Evolutionary conservation across 495 filamentous ascomycete species (phyloP), one percentile per base, ranked within the genome.

Genomic region (Podospora pseudocomata): DNA sequence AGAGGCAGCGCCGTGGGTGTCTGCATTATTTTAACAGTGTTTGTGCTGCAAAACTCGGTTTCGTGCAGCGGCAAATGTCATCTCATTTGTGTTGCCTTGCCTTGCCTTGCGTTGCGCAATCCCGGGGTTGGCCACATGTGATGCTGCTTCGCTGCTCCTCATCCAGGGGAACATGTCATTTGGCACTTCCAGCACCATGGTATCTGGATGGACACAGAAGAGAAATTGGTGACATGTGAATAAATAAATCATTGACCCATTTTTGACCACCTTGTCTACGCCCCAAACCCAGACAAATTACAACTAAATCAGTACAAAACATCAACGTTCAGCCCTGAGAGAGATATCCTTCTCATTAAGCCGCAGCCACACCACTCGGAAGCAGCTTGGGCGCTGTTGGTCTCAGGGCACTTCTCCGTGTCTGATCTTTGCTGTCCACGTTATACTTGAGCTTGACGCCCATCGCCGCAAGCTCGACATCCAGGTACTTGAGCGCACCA

Each of bases 391-490:
- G 67, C 32, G 60, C 65, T 30, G 67, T 63, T 32, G 68, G 64
- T 63, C 28, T 72, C 67, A 82, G 63, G n/a, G 76, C 80, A 2
- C 82, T 80, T 68, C 79, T 79, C 65, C 80, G 80, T 53, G 79
- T 75, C 66, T 71, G 77, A 64, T 85, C 82, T 70, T 79, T 81
- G 58, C 85, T 88, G 60, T 85, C 87, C 39, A 98, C 86, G 79
- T 89, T 89, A 79, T 95, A 99, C 84, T 76, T 78, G 56, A 78
- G 34, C 64, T 78, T 78, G 16, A 77, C 74, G 32, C 76, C 76
- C 75, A 78, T 98, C 56, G 93, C 91, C 56, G 92, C 91, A 70
- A 99, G 81, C 77, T 99, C 95, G 5, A 96, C 94, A 83, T 99
- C 95, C 69, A 99, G 76, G 82, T 92, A 98, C 79, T 89, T 90